A percentile compares a stretch with the other conserved stretches of the same genome.
These are phyloP conservation scores for Colletotrichum camelliae DNA, from an alignment of 2,329 filamentous ascomycete species.

Conservation along the genomic window DNA sequence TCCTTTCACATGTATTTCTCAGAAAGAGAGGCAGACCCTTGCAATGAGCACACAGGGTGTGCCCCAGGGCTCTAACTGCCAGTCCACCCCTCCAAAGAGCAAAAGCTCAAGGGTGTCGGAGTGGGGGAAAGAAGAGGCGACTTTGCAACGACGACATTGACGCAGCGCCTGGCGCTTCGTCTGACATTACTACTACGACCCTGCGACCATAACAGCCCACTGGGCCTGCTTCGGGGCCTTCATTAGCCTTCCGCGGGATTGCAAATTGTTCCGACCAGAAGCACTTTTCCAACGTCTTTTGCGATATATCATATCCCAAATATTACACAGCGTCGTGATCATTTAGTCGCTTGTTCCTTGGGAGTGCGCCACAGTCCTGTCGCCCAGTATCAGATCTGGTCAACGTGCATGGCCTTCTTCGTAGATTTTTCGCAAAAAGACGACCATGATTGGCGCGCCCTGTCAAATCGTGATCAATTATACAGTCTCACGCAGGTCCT, in stretches of 20 bases:
- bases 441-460: background rate
- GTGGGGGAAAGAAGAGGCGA: background rate
- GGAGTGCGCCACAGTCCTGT: background rate
- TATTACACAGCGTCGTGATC: background rate
- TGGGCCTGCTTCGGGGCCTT: background rate
- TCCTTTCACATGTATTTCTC: slow-evolving; percentile 16
- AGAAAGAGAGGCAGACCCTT: background rate
- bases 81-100: background rate
- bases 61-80: slow-evolving; percentile 3
- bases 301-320: slow-evolving; percentile 7
- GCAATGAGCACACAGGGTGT: background rate
- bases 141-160: slow-evolving; percentile 6
- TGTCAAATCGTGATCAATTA: background rate
- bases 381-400: background rate
- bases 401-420: background rate
- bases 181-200: slow-evolving; percentile 3
- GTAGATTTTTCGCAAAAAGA: background rate
- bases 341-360: background rate
- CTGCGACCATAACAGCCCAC: background rate
- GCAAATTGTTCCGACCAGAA: background rate
- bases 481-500: slow-evolving; percentile 9
- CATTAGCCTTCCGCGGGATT: slow-evolving; percentile 23
- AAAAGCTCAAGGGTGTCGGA: background rate
- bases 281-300: background rate
- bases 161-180: slow-evolving; percentile 14